Evolutionary conservation across 306 rosid genomes (phyloP), one percentile per base, ranked within the genome.

Genomic region (Prunus campanulata): DNA sequence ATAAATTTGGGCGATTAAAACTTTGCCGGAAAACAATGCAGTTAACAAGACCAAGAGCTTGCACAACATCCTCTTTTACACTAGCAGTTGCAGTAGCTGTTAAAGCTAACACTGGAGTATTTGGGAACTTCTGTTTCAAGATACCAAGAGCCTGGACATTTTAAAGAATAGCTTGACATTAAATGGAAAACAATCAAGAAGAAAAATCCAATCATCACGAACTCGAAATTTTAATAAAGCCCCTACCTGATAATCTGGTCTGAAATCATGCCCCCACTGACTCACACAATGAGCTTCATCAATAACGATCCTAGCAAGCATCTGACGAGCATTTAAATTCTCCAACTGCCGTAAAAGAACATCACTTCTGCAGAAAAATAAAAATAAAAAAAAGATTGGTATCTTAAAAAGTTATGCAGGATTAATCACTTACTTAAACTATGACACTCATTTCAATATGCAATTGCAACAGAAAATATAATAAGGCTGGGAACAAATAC

Each of bases 221-320:
- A 64, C 27, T 78, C 62, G 32, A 77, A 78, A 71, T 56, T 18
- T 48, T 59, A 55, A 42, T 47, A 72, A 67, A 83, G 78, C 78
- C 48, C 79, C 46, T 80, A 92, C 99, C 97, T 95, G 99, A 88
- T 95, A 95, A 82, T 95, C 99, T 49, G 99, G 99, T 83, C 99
- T 87, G 80, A 95, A 95, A 84, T 95, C 99, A 89, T 95, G 99
- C 78, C 99, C 99, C 99, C 99, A 95, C 87, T 95, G 99, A 83
- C 99, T 95, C 86, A 95, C 97, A 76, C 99, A 95, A 79, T 95
- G 99, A 80, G 99, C 99, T 81, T 95, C 99, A 79, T 95, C 99
- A 74, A 95, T 86, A 81, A 95, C 97, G 78, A 95, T 88, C 87
- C 99, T 87, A n/a, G 97, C 78, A 81, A 95, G 97, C 91, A 92